These are phyloP conservation scores for Pythium phragmitis DNA, from an alignment of 352 stramenopile genomes.

Conservation along the genomic window DNA sequence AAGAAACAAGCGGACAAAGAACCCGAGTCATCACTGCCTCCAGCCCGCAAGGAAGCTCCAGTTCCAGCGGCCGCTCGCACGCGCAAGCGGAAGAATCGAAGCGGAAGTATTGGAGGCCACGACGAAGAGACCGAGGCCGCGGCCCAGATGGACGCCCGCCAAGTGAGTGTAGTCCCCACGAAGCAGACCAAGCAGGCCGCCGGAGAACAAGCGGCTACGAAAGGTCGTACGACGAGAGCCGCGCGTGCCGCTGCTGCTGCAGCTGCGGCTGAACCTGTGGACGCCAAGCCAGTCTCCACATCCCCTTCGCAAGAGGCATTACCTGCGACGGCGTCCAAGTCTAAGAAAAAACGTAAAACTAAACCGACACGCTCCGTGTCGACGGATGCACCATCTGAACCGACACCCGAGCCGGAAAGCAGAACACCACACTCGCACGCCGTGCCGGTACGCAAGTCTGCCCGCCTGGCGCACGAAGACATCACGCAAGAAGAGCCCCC, in stretches of 20 bases:
- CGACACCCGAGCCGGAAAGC: neutral
- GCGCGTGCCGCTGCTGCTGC: constrained; percentile 6
- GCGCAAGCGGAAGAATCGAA: constrained; percentile 14
- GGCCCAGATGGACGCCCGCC: neutral
- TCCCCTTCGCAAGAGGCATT: neutral
- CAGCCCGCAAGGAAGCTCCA: neutral
- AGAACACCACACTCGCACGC: neutral
- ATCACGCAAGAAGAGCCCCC: neutral
- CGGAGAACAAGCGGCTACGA: neutral
- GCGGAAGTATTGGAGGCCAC: neutral
- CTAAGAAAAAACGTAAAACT: constrained; percentile 36
- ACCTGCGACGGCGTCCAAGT: constrained; percentile 9
- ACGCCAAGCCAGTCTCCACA: neutral
- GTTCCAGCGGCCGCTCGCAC: neutral
- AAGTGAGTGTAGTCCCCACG: neutral
- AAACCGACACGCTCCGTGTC: constrained; percentile 8
- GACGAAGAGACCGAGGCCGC: neutral
- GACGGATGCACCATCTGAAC: neutral
- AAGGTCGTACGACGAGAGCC: constrained; percentile 9
- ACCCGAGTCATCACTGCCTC: neutral
- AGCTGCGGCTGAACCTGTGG: neutral
- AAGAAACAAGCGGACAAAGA: neutral
- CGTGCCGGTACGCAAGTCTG: neutral
- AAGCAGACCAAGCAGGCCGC: neutral
- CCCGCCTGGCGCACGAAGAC: neutral